A percentile compares a stretch with the other conserved stretches of the same genome.
Conservation (phyloP, 805 yeast genomes). For the Candida hispaniensis region DNA sequence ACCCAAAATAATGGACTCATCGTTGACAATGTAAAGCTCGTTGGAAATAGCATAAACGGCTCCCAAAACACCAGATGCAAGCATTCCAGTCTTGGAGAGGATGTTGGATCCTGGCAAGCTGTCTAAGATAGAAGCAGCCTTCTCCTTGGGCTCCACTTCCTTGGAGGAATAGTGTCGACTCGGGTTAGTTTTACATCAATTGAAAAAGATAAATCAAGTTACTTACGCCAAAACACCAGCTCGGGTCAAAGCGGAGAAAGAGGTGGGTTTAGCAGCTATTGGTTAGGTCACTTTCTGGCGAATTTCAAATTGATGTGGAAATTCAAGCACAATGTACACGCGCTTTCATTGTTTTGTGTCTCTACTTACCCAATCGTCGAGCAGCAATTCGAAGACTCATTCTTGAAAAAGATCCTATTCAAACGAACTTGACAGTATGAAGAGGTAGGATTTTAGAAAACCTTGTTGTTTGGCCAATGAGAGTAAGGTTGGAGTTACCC, state of each 20-base stretch:
- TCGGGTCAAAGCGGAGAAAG: constrained; percentile 14
- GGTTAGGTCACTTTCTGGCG: constrained; percentile 3
- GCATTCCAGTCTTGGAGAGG: constrained; percentile 85
- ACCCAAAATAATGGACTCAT: constrained; percentile 76
- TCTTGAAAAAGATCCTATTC: too few relatives aligned
- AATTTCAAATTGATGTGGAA: constrained; percentile 1
- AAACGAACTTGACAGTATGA: too few relatives aligned
- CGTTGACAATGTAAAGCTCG: constrained; percentile 86
- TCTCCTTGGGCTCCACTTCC: constrained; percentile 74
- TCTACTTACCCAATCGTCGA: constrained; percentile 16
- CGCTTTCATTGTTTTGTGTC: neutral
- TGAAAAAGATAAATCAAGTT: neutral
- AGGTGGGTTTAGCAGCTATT: constrained; percentile 17
- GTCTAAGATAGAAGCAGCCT: constrained; percentile 81
- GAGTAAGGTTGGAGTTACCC: too few relatives aligned
- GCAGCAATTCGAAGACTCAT: constrained; percentile 17
- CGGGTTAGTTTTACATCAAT: constrained; percentile 6
- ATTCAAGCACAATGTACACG: neutral
- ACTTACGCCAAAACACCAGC: constrained; percentile 14
- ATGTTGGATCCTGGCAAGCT: constrained; percentile 87
- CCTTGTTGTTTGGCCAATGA: too few relatives aligned
- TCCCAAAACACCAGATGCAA: constrained; percentile 93
- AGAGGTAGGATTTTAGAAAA: too few relatives aligned
- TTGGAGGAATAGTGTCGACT: constrained; percentile 27
- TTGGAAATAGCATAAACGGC: constrained; percentile 88